Percentiles rank a stretch among this genome's conserved stretches.
Evolutionary conservation across 75 land plant species (phyloP).

Genomic region (Adiantum capillusveneris): DNA sequence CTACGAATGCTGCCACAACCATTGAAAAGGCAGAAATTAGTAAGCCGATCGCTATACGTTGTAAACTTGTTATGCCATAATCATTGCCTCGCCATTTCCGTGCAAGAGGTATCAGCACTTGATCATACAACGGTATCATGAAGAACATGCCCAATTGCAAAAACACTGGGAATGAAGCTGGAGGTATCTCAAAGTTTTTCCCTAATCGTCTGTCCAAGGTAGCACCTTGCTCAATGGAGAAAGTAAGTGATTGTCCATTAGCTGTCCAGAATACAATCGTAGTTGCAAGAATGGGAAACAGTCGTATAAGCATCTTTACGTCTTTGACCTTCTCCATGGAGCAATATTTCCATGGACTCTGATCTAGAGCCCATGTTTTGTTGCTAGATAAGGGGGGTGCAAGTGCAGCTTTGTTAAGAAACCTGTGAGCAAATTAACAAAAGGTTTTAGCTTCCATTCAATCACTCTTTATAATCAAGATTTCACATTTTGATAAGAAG

Average conservation of each 20-base stretch:
- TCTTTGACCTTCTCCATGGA: slow-evolving; percentile 61
- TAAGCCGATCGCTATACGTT: slow-evolving; percentile 58
- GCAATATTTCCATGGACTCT: slow-evolving; percentile 44
- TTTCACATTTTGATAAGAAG: slow-evolving; percentile 12
- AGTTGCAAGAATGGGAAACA: slow-evolving; percentile 71
- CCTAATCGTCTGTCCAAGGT: slow-evolving; percentile 56
- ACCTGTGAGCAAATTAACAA: too few relatives aligned
- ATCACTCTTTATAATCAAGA: too few relatives aligned
- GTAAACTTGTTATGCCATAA: slow-evolving; percentile 57
- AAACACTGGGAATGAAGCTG: slow-evolving; percentile 71
- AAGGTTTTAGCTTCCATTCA: too few relatives aligned
- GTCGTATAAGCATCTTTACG: slow-evolving; percentile 55
- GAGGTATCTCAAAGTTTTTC: slow-evolving; percentile 48
- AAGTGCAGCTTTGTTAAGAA: too few relatives aligned
- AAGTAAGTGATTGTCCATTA: slow-evolving; percentile 67
- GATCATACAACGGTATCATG: slow-evolving; percentile 51
- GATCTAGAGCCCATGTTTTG: too few relatives aligned
- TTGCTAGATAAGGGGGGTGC: too few relatives aligned
- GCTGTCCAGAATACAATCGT: slow-evolving; percentile 69
- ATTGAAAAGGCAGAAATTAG: slow-evolving; percentile 49
- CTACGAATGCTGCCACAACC: slow-evolving; percentile 52
- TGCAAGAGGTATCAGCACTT: slow-evolving; percentile 51
- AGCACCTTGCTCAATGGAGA: slow-evolving; percentile 69
- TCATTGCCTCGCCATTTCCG: slow-evolving; percentile 44
- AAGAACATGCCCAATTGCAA: slow-evolving; percentile 45